Evolutionary conservation across 2,329 filamentous ascomycete genomes (phyloP), one percentile per base, ranked within the genome.

Genomic region (Sporothrix brasiliensis): DNA sequence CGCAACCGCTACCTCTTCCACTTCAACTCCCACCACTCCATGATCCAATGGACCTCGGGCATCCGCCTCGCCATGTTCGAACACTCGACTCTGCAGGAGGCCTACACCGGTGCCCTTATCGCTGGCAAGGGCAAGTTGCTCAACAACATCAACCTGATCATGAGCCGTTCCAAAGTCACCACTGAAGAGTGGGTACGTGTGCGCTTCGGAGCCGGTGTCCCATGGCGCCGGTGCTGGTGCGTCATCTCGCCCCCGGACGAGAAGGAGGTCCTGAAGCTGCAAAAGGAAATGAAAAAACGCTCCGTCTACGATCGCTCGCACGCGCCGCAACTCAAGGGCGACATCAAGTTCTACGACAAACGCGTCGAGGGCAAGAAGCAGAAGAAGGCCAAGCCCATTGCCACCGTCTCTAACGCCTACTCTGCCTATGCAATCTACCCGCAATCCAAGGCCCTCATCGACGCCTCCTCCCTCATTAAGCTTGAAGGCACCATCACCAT

Each of bases 221-320:
- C 94, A 0, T 99, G 95, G 95, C 89, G 92, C 77, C 90, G 94
- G 52, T 99, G 94, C 80, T 99, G 94, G 94, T 97, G 94, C 79
- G 94, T 98, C 69, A 92, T 98, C 71, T 88, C 89, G 7, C 95
- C 94, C 2, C 94, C 95, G 0, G 92, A 97, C 76, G 94, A 98
- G 81, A 99, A 98, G 82, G 93, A 97, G 76, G 89, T 89, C 74
- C 88, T 90, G 74, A 97, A 93, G 78, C 83, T 90, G 69, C 91
- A 94, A 77, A 98, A 97, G 79, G 87, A 90, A 39, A 78, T 91
- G 77, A 97, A 96, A 80, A 90, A 90, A 81, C 89, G 89, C 73
- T 94, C 91, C 6, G 87, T 91, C 0, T 97, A 98, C 78, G 92
- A 96, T 76, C 89, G 92, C 41, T 86, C 88, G 0, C 84, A 86